These are phyloP conservation scores for Mangifera indica DNA, from an alignment of 345 rosid genomes.

Conservation along the genomic window DNA sequence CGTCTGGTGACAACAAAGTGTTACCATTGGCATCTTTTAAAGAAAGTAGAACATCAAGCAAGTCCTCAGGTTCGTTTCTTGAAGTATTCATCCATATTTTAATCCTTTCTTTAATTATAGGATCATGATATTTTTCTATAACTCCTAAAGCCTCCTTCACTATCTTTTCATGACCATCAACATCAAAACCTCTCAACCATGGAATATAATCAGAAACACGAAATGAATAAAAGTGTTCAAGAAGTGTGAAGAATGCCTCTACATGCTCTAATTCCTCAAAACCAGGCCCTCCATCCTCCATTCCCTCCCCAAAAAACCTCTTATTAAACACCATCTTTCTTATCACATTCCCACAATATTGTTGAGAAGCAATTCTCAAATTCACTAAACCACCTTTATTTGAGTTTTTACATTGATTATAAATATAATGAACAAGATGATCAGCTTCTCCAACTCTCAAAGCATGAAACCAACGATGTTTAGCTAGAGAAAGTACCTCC, in stretches of 20 bases:
- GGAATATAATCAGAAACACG: conserved; percentile 53
- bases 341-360: conserved; percentile 40
- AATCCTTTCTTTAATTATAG: conserved; percentile 50
- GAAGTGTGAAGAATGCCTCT: conserved; percentile 39
- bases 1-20: conserved; percentile 37
- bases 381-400: conserved; percentile 22
- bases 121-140: conserved; percentile 45
- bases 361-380: conserved; percentile 29
- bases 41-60: conserved; percentile 41
- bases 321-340: conserved; percentile 37
- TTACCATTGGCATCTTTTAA: conserved; percentile 32
- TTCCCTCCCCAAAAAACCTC: conserved; percentile 31
- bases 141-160: conserved; percentile 23
- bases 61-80: conserved; percentile 32
- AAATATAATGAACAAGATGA: conserved; percentile 32
- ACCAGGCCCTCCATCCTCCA: conserved; percentile 38
- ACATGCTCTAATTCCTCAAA: conserved; percentile 45
- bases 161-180: conserved; percentile 42
- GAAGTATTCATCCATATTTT: conserved; percentile 32
- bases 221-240: conserved; percentile 37
- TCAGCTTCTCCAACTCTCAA: conserved; percentile 46
- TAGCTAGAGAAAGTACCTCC: conserved; percentile 36
- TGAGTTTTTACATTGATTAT: conserved; percentile 27
- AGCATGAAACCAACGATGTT: conserved; percentile 35
- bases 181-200: conserved; percentile 33